phyloP scores from a whole-genome alignment of 73 alveolate genomes.

The Blepharisma stoltei region DNA sequence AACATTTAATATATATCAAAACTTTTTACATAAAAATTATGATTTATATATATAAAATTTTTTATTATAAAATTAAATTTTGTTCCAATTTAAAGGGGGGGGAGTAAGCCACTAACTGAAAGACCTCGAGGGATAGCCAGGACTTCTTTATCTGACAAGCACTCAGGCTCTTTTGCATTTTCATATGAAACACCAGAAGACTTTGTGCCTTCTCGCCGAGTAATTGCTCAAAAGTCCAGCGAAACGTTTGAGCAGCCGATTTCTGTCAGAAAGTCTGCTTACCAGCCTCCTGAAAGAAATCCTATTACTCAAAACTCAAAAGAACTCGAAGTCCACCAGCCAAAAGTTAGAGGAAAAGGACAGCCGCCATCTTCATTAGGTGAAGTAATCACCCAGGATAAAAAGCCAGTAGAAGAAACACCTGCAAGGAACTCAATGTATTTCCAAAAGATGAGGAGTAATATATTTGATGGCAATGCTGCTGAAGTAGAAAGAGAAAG shows the following conservation, averaged over 20 bases:
- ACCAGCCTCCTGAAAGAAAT: neutral
- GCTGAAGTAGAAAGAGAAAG: neutral
- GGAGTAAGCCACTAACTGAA: too few relatives aligned
- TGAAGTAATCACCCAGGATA: neutral
- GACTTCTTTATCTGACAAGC: neutral
- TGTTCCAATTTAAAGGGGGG: too few relatives aligned
- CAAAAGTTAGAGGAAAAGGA: neutral
- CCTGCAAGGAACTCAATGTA: neutral
- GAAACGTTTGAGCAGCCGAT: constrained; percentile 5
- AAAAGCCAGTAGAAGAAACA: neutral
- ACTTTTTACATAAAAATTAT: too few relatives aligned
- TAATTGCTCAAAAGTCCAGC: neutral
- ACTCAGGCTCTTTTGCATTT: constrained; percentile 8
- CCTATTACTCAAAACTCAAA: neutral
- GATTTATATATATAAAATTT: too few relatives aligned
- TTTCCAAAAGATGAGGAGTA: neutral
- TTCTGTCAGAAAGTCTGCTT: neutral
- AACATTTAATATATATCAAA: too few relatives aligned
- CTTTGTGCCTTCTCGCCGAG: neutral
- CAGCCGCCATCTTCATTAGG: neutral
- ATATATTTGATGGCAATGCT: neutral
- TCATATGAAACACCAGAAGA: neutral
- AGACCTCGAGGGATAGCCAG: neutral
- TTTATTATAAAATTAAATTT: too few relatives aligned
- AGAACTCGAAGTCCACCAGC: neutral